Evolutionary conservation across 139 green algal species (phyloP), one percentile per base, ranked within the genome.

Genomic region (Chlamydomonas schloesseri): DNA sequence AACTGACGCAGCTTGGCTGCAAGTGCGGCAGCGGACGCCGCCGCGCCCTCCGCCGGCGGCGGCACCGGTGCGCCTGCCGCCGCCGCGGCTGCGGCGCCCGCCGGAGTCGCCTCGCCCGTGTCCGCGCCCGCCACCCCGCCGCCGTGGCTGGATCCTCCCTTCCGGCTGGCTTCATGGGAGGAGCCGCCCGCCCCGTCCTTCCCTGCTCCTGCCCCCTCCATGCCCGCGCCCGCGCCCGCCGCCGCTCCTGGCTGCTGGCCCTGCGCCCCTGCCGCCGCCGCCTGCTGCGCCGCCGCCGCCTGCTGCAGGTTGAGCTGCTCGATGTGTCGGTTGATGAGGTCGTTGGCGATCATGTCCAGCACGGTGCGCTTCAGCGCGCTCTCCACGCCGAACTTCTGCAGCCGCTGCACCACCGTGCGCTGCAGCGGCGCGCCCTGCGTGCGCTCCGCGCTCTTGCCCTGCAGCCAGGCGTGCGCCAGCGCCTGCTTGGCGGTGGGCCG

Each of bases 271-370:
- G 50, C 31, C 10, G 68, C 53, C 71, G 81, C 34, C 34, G 26
- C 69, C 28, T 78, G 26, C 31, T 33, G 29, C 37, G 28, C 33
- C 46, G 37, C 47, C 21, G 71, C 37, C 33, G 53, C 42, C 60
- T 73, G 69, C 42, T 71, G 37, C 72, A 55, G 31, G 37, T 31
- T 26, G 60, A 82, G 64, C 76, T 77, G 55, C 31, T 86, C 80
- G 31, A 86, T 76, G 80, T 86, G 80, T 1, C 81, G 81, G 81
- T 87, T 87, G 69, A 87, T 87, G 34, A 98, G 87, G 91, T 98
- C 96, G 77, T 95, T 94, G 6, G 96, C 95, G 67, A 98, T 98
- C 87, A 98, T 93, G 88, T 98, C 96, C 76, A 98, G 92, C 55
- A 98, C 93, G 42, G 92, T 97, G 76, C 96, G 94, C 87, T 95